Conservation (phyloP, 164 flowering plant species). For the Macadamia tetraphylla region DNA sequence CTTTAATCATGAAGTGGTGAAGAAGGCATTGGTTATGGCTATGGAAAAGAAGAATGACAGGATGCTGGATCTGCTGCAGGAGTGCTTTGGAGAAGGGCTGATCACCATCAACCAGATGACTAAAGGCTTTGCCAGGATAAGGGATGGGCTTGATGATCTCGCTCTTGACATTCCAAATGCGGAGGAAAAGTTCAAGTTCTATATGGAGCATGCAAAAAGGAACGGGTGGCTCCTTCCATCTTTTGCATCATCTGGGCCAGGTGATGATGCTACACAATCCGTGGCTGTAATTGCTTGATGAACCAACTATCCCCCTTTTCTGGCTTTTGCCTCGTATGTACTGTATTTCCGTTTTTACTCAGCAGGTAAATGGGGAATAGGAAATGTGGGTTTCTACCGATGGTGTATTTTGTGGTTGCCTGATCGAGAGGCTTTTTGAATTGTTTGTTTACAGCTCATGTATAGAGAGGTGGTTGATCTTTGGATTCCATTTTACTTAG, state of each 20-base stretch:
- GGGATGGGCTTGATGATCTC: constrained; percentile 80
- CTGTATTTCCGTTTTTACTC: constrained; percentile 10
- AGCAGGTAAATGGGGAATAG: constrained; percentile 6
- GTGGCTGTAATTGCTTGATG: constrained; percentile 12
- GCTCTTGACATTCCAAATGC: constrained; percentile 98
- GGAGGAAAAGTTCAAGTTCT: constrained; percentile 56
- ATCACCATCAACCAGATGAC: constrained; percentile 93
- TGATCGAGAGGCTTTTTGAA: neutral
- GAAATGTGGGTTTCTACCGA: neutral
- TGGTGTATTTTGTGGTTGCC: neutral
- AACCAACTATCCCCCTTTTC: constrained; percentile 6
- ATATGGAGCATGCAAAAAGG: constrained; percentile 57
- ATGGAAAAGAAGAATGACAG: constrained; percentile 96
- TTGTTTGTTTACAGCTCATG: constrained; percentile 10
- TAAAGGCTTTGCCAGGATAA: constrained; percentile 77
- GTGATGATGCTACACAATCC: neutral
- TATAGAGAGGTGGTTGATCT: constrained; percentile 16
- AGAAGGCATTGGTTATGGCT: constrained; percentile 93
- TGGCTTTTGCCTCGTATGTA: constrained; percentile 12
- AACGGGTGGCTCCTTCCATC: constrained; percentile 71
- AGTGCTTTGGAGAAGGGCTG: constrained; percentile 78
- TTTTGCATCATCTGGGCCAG: constrained; percentile 29
- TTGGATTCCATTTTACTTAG: neutral
- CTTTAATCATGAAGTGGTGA: constrained; percentile 96
- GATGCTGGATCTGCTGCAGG: constrained; percentile 81